Percentiles rank a stretch among this genome's conserved stretches.
phyloP scores from a whole-genome alignment of 2,329 filamentous ascomycete genomes.

The Leptographium flavum region DNA sequence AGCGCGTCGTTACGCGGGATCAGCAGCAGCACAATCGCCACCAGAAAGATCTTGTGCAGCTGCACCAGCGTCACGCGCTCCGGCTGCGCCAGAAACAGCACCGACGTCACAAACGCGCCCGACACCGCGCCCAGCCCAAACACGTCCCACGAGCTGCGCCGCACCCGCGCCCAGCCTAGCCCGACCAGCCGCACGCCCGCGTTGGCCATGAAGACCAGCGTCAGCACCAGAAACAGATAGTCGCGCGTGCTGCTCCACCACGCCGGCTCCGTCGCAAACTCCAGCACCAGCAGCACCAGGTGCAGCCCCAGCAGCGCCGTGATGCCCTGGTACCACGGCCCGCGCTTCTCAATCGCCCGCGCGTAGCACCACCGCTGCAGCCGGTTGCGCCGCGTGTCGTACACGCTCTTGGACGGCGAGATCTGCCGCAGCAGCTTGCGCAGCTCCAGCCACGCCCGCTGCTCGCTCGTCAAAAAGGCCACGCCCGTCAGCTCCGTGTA shows the following conservation, averaged over 20 bases:
- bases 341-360: slow-evolving; percentile 83
- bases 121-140: slow-evolving; percentile 70
- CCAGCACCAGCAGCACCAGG: slow-evolving; percentile 66
- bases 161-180: slow-evolving; percentile 82
- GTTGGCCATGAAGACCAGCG: slow-evolving; percentile 69
- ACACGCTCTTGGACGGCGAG: slow-evolving; percentile 83
- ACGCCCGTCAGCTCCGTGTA: slow-evolving; percentile 98
- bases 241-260: slow-evolving; percentile 62
- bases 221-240: slow-evolving; percentile 67
- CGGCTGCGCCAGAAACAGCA: slow-evolving; percentile 53
- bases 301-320: slow-evolving; percentile 72
- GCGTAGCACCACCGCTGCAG: slow-evolving; percentile 95
- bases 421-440: slow-evolving; percentile 86
- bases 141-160: slow-evolving; percentile 88
- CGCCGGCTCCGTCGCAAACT: slow-evolving; percentile 63
- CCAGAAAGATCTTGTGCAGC: slow-evolving; percentile 87
- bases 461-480: slow-evolving; percentile 86
- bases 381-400: slow-evolving; percentile 57
- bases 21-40: slow-evolving; percentile 74
- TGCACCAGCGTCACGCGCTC: slow-evolving; percentile 53
- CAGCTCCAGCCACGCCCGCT: slow-evolving; percentile 91
- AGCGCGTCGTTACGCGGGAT: slow-evolving; percentile 95
- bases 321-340: slow-evolving; percentile 75
- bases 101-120: slow-evolving; percentile 70
- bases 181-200: slow-evolving; percentile 73